phyloP scores from a whole-genome alignment of 1,284 basidiomycete species.

The Pholiota adiposa region DNA sequence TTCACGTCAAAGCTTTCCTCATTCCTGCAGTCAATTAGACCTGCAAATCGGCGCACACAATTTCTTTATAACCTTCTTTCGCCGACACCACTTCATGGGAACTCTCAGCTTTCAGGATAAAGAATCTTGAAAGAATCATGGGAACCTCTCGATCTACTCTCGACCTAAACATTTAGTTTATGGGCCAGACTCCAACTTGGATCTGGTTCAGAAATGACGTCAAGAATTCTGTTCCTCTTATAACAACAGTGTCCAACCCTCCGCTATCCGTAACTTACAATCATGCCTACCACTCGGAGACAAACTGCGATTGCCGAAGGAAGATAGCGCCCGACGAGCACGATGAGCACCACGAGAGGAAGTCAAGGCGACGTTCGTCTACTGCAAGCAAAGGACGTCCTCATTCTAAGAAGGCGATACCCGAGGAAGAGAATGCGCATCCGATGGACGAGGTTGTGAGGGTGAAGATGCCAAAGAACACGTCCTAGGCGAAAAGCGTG shows the following conservation, averaged over 20 bases:
- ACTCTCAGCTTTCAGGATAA: background rate
- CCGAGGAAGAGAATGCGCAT: background rate
- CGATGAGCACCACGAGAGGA: background rate
- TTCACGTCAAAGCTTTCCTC: background rate
- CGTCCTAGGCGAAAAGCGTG: background rate
- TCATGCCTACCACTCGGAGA: constrained; percentile 41
- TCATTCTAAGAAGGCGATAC: background rate
- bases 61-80: background rate
- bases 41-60: background rate
- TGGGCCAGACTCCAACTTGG: background rate
- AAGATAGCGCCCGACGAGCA: constrained; percentile 16
- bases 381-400: background rate
- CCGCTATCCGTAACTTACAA: background rate
- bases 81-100: background rate
- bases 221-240: background rate
- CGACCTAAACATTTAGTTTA: background rate
- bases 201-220: background rate
- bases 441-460: constrained; percentile 1
- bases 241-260: background rate
- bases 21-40: background rate
- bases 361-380: background rate
- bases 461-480: background rate
- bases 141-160: background rate
- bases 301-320: constrained; percentile 37
- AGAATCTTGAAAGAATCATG: background rate